A percentile compares a stretch with the other conserved stretches of the same genome.
Conservation (phyloP, 345 rosid genomes). For the Populus nigra region DNA sequence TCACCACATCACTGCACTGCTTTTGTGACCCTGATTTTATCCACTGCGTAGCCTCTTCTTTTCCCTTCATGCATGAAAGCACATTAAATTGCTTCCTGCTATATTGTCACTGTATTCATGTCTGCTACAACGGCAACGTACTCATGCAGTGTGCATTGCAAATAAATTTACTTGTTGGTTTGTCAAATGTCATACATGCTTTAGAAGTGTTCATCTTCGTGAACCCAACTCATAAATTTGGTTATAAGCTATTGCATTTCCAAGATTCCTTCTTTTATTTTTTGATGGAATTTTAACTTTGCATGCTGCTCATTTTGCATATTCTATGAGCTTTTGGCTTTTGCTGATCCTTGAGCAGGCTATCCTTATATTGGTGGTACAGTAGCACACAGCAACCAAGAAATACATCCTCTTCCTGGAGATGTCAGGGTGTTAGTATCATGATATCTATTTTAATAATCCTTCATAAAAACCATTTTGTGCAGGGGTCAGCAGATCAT, state of each 20-base stretch:
- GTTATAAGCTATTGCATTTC: background rate
- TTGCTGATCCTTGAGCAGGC: background rate
- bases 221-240: background rate
- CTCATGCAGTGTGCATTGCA: background rate
- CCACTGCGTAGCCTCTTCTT: background rate
- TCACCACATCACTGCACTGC: background rate
- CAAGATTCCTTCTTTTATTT: background rate
- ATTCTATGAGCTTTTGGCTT: background rate
- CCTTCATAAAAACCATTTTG: background rate
- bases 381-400: background rate
- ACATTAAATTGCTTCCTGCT: no score
- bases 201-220: no score
- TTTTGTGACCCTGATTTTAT: background rate
- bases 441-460: background rate
- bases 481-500: constrained; percentile 40
- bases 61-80: no score
- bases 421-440: background rate
- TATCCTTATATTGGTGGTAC: background rate
- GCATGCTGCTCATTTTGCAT: background rate
- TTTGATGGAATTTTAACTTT: background rate
- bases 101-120: no score
- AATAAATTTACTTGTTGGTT: no score
- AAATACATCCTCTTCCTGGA: background rate
- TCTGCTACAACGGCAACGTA: background rate
- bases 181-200: no score